These are phyloP conservation scores for Evernia prunastri DNA, from an alignment of 495 filamentous ascomycete genomes.

Conservation along the genomic window DNA sequence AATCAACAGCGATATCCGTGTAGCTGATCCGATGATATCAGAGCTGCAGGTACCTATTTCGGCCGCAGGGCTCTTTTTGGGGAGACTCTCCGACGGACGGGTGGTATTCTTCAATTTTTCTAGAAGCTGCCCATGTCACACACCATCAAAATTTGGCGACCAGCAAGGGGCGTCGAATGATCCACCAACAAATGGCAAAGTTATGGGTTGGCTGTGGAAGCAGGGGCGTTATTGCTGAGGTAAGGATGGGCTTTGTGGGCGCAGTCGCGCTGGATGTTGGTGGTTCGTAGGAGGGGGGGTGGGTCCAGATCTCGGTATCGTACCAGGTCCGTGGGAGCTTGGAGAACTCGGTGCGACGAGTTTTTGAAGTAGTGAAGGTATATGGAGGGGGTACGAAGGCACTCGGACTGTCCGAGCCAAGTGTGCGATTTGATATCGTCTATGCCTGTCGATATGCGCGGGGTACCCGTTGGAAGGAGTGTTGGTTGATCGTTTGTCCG, in stretches of 20 bases:
- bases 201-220: constrained; percentile 7
- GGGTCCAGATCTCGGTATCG: not conserved
- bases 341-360: not conserved
- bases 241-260: not conserved
- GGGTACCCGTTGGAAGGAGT: constrained; percentile 13
- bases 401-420: constrained; percentile 3
- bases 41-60: constrained; percentile 11
- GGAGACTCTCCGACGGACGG: constrained; percentile 11
- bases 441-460: constrained; percentile 10
- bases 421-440: constrained; percentile 3
- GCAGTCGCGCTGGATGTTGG: constrained; percentile 17
- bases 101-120: not conserved
- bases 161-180: not conserved
- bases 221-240: constrained; percentile 8
- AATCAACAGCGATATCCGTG: not conserved
- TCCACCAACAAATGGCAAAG: not conserved
- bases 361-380: not conserved
- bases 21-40: constrained; percentile 3
- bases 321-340: not conserved
- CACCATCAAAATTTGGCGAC: not conserved
- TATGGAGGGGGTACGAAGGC: not conserved
- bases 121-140: constrained; percentile 3
- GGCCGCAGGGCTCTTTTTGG: constrained; percentile 14
- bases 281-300: constrained; percentile 5
- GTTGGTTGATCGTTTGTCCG: constrained; percentile 10